Conservation (phyloP, 768 basidiomycete species). For the Podaxis carcinomalis region DNA sequence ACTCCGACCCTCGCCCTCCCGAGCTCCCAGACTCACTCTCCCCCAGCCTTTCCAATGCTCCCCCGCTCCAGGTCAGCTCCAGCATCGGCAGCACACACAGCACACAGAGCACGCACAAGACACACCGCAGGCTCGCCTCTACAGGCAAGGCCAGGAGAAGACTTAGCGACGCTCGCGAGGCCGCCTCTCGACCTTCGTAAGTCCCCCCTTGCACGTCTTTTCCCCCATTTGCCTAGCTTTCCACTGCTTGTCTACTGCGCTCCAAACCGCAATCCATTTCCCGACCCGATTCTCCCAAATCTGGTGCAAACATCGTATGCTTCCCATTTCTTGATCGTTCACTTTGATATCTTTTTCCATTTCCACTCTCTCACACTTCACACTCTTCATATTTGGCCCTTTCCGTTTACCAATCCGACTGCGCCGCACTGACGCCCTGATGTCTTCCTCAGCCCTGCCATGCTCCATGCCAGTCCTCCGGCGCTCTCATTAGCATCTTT, state of each 20-base stretch:
- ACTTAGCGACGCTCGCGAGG: conserved; percentile 77
- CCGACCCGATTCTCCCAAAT: not conserved
- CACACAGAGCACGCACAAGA: conserved; percentile 22
- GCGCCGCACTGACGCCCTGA: not conserved
- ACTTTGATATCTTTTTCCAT: not conserved
- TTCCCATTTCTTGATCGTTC: conserved; percentile 6
- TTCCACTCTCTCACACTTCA: not conserved
- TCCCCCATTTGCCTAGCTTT: not conserved
- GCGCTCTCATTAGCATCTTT: conserved; percentile 42
- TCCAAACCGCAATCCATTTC: not conserved
- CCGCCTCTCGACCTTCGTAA: conserved; percentile 69
- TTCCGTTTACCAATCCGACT: not conserved
- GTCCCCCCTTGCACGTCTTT: conserved; percentile 25
- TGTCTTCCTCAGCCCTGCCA: conserved; percentile 23
- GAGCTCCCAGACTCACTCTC: not conserved
- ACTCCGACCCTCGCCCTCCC: not conserved
- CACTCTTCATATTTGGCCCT: not conserved
- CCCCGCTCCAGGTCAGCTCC: conserved; percentile 3
- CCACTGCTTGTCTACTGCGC: conserved; percentile 9
- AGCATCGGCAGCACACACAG: conserved; percentile 21
- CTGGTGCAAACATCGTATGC: not conserved
- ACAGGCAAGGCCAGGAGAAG: conserved; percentile 66
- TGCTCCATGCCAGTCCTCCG: conserved; percentile 27
- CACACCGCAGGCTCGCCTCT: conserved; percentile 71
- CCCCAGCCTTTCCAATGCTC: conserved; percentile 6